Evolutionary conservation across 345 rosid genomes (phyloP).

Genomic region (Litchi chinensis): DNA sequence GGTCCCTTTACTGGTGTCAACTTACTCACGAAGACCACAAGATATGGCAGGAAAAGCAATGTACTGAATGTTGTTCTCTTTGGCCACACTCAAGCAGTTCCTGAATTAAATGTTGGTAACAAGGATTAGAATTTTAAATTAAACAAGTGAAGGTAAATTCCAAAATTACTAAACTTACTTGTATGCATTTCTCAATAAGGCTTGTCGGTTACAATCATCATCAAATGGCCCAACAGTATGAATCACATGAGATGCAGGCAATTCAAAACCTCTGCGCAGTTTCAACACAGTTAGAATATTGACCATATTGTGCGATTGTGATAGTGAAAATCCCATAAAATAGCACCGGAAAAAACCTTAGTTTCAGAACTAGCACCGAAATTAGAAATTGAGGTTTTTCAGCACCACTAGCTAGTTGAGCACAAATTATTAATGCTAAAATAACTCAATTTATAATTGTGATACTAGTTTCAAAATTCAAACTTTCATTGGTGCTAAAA

Average conservation of each 20-base stretch:
- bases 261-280: constrained; percentile 74
- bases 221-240: constrained; percentile 81
- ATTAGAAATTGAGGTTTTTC: too few species aligned
- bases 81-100: constrained; percentile 67
- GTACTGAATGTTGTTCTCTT: constrained; percentile 61
- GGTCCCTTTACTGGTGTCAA: not conserved
- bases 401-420: too few species aligned
- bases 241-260: constrained; percentile 72
- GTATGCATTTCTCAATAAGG: constrained; percentile 57
- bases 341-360: too few species aligned
- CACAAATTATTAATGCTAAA: too few species aligned
- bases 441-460: too few species aligned
- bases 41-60: constrained; percentile 80
- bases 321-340: too few species aligned
- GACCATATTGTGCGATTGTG: too few species aligned
- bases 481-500: too few species aligned
- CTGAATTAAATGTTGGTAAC: constrained; percentile 37
- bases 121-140: constrained; percentile 1
- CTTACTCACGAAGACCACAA: not conserved
- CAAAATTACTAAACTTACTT: constrained; percentile 34
- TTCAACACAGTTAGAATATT: constrained; percentile 7
- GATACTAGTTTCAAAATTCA: too few species aligned
- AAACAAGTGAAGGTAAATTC: not conserved
- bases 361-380: too few species aligned
- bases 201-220: constrained; percentile 41